Conservation (phyloP, 805 yeast species). For the Candida suzukii region DNA sequence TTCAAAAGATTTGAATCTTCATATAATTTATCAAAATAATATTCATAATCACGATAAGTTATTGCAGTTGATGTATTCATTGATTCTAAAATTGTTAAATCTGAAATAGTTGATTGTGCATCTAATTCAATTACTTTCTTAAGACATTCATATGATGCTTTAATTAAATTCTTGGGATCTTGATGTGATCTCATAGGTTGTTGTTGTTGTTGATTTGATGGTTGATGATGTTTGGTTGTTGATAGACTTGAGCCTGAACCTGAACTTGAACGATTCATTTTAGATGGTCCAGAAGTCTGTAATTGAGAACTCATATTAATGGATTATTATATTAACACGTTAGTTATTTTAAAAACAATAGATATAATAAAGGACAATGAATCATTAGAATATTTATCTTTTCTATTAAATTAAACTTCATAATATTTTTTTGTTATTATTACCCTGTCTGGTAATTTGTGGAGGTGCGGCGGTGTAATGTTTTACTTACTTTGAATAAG, state of each 20-base stretch:
- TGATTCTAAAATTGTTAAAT: slow-evolving; percentile 44
- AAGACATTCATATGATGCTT: slow-evolving; percentile 23
- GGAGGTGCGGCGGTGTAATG: too few species aligned
- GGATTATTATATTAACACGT: too few species aligned
- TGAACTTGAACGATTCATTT: too few species aligned
- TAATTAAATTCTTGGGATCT: slow-evolving; percentile 18
- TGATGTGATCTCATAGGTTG: slow-evolving; percentile 3
- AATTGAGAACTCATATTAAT: too few species aligned
- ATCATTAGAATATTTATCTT: too few species aligned
- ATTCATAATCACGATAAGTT: slow-evolving; percentile 41
- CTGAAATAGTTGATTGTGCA: slow-evolving; percentile 26
- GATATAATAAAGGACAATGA: too few species aligned
- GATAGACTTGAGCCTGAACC: not conserved
- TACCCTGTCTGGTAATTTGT: too few species aligned
- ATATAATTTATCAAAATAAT: slow-evolving; percentile 23
- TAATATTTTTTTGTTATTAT: too few species aligned
- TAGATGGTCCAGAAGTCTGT: too few species aligned
- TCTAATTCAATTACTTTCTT: slow-evolving; percentile 26
- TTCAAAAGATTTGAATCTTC: slow-evolving; percentile 2
- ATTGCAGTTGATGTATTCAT: slow-evolving; percentile 53
- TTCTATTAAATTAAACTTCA: too few species aligned
- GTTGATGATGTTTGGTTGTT: not conserved
- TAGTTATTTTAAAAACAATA: too few species aligned
- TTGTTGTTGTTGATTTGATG: not conserved
- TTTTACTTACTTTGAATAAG: too few species aligned